These are phyloP conservation scores for Volutella citrinella DNA, from an alignment of 2,329 filamentous ascomycete species.

Conservation along the genomic window DNA sequence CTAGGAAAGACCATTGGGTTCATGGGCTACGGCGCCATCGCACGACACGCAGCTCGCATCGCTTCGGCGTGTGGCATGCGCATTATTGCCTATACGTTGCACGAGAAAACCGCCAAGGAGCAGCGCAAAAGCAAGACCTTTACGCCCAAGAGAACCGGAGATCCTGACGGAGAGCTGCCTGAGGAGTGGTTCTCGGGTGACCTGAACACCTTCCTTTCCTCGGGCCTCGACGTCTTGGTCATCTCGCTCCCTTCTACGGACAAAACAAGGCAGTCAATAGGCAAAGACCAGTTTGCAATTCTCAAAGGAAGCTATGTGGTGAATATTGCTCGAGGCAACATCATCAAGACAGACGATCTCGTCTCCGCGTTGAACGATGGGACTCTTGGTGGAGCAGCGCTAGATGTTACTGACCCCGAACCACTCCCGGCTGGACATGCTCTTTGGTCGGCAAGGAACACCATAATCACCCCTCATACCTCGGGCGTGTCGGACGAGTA, in stretches of 20 bases:
- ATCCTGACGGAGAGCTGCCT: slow-evolving; percentile 40
- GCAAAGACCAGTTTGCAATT: slow-evolving; percentile 40
- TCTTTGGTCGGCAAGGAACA: slow-evolving; percentile 63
- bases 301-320: slow-evolving; percentile 54
- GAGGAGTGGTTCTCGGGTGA: slow-evolving; percentile 41
- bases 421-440: slow-evolving; percentile 62
- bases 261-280: slow-evolving; percentile 39
- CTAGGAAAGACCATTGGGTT: too few species aligned
- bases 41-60: slow-evolving; percentile 43
- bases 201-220: slow-evolving; percentile 39
- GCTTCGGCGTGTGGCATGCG: slow-evolving; percentile 61
- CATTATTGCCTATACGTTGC: slow-evolving; percentile 65
- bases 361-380: slow-evolving; percentile 49
- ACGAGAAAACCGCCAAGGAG: slow-evolving; percentile 55
- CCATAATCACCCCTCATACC: slow-evolving; percentile 50
- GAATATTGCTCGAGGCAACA: slow-evolving; percentile 59
- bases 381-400: slow-evolving; percentile 53
- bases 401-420: slow-evolving; percentile 73
- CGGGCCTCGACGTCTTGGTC: slow-evolving; percentile 42
- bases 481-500: too few species aligned
- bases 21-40: slow-evolving; percentile 45
- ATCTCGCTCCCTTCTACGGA: slow-evolving; percentile 39
- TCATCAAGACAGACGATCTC: slow-evolving; percentile 47
- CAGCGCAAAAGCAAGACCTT: slow-evolving; percentile 53
- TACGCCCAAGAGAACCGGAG: slow-evolving; percentile 60